Evolutionary conservation across 345 rosid genomes (phyloP).

Genomic region (Hevea brasiliensis): DNA sequence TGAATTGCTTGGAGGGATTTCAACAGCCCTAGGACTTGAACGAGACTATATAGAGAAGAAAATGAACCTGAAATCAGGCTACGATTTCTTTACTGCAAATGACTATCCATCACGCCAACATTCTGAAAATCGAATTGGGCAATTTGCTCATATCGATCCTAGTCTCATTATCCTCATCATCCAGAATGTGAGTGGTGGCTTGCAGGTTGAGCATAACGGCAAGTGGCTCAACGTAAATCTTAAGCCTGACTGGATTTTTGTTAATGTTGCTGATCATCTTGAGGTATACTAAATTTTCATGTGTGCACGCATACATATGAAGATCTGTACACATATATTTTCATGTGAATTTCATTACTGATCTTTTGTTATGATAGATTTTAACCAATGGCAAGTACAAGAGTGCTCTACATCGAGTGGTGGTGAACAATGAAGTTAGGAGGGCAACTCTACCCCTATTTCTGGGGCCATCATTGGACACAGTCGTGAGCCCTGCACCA

Average conservation of each 20-base stretch:
- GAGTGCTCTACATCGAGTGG: constrained; percentile 16
- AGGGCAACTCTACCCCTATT: constrained; percentile 21
- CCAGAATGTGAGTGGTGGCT: constrained; percentile 11
- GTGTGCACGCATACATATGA: too few relatives aligned
- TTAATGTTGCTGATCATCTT: constrained; percentile 13
- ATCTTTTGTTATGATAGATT: not conserved
- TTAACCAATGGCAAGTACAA: constrained; percentile 29
- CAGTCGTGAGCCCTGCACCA: constrained; percentile 17
- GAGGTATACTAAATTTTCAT: not conserved
- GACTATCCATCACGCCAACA: constrained; percentile 10
- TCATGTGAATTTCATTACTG: too few relatives aligned
- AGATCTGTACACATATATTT: too few relatives aligned
- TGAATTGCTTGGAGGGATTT: constrained; percentile 7
- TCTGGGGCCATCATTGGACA: constrained; percentile 22
- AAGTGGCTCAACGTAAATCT: constrained; percentile 8
- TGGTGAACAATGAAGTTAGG: constrained; percentile 22
- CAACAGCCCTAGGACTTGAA: constrained; percentile 7
- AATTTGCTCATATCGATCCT: constrained; percentile 9
- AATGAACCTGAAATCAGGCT: constrained; percentile 4
- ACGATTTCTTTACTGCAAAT: constrained; percentile 5
- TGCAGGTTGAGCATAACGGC: constrained; percentile 10
- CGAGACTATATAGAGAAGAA: constrained; percentile 5
- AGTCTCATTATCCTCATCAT: constrained; percentile 5
- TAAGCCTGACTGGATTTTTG: constrained; percentile 10
- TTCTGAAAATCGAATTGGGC: constrained; percentile 13